Base-by-base conservation (phyloP, 805 yeast species). In the Saturnispora ahearnii region DNA sequence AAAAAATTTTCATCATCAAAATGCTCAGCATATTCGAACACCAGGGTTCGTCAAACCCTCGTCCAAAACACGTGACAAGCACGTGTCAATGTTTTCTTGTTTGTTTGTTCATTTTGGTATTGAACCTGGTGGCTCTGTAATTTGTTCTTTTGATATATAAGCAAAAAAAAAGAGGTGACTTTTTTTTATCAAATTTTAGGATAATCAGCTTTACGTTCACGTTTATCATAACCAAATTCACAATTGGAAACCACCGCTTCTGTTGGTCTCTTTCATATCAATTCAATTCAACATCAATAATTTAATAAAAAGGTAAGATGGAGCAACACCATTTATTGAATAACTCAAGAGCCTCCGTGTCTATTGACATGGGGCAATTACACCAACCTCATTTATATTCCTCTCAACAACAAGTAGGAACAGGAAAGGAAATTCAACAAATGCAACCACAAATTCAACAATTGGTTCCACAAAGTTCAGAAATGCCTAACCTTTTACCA, bases 301-400 rank as follows among this genome's bases (percentile, higher is more conserved):
- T 26, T 2, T 26, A 26, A 24, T 38, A 24, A 38, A n/a, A 8
- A 9, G 9, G n/a, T 24, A 22, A 3, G 6, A 41, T 41, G 45
- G 50, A 50, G 21, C 53, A 50, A 15, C 51, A 53, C 18, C 57
- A 55, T 24, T 45, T 47, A 15, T 43, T 49, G 40, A 45, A 55
- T 32, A 49, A 52, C 32, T 45, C 54, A 5, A 45, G 53, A 29
- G 48, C 46, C 3, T 48, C 51, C 3, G 49, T 50, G 10, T 53
- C 56, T 2, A 40, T 52, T 22, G 50, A 49, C 26, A 45, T 48
- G 24, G 45, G 45, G 7, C 56, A 54, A 47, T 48, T 51, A 22
- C 54, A 50, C 26, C 51, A 38, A 36, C 36, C 22, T 18, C 40
- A 36, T 22, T 22, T 36, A 22, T 36, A 38, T 13, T 46, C 47